These are phyloP conservation scores for Lithocarpus polystachyus DNA, from an alignment of 306 rosid species.

Conservation along the genomic window DNA sequence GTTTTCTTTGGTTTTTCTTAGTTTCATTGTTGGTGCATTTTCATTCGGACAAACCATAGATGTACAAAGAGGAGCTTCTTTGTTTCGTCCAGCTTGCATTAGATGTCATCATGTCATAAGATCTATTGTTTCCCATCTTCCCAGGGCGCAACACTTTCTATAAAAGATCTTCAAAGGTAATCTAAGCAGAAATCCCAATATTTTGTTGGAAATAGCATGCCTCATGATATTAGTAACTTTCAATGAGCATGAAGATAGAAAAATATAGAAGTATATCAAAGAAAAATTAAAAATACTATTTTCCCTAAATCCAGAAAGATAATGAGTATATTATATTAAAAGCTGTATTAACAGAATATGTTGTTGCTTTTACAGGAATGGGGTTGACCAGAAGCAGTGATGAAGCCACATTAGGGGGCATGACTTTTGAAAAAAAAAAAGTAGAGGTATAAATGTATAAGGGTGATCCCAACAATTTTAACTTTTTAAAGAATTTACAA, in stretches of 20 bases:
- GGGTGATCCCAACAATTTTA: no score
- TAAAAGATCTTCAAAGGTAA: conserved; percentile 81
- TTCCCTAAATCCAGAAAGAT: neutral
- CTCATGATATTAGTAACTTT: neutral
- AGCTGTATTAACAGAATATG: neutral
- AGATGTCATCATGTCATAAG: conserved; percentile 55
- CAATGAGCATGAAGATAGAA: no score
- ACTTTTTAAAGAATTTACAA: no score
- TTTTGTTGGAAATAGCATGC: neutral
- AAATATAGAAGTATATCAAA: no score
- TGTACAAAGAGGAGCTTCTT: conserved; percentile 63
- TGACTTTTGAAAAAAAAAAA: no score
- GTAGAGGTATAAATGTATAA: no score
- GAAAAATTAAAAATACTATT: neutral
- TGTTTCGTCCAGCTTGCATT: conserved; percentile 71
- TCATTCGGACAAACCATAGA: conserved; percentile 60
- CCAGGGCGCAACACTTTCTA: conserved; percentile 76
- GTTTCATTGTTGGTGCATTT: conserved; percentile 32
- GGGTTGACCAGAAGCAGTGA: conserved; percentile 74
- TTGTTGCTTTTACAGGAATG: conserved; percentile 53
- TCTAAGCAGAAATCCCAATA: neutral
- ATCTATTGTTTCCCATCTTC: conserved; percentile 7
- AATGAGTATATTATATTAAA: neutral
- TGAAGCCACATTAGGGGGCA: neutral
- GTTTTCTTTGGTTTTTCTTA: conserved; percentile 3